Conservation (phyloP, 441 rosid genomes). For the Sinapis alba region DNA sequence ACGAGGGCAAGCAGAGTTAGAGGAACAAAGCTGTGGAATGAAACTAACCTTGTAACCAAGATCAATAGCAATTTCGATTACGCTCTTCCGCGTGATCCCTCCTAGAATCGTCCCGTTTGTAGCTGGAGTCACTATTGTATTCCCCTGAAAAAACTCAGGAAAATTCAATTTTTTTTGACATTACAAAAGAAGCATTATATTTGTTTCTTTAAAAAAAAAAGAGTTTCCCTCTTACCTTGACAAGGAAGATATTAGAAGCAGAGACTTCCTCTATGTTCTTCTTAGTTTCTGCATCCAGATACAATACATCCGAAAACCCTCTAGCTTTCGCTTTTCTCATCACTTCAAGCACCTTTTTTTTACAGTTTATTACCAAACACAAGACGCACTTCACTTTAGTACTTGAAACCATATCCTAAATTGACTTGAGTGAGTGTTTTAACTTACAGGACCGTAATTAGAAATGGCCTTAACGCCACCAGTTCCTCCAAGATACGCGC, state of each 20-base stretch:
- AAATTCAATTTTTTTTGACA: constrained; percentile 18
- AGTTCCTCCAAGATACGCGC: constrained; percentile 73
- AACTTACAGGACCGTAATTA: constrained; percentile 73
- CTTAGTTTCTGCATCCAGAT: constrained; percentile 64
- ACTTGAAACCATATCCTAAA: neutral
- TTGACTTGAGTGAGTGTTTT: neutral
- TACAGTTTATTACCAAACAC: constrained; percentile 10
- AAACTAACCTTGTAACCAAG: constrained; percentile 61
- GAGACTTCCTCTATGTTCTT: constrained; percentile 83
- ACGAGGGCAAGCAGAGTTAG: neutral
- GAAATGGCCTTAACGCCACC: constrained; percentile 79
- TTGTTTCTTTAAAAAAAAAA: neutral
- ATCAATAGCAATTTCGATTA: constrained; percentile 72
- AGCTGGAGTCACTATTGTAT: constrained; percentile 67
- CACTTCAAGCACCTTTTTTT: constrained; percentile 59
- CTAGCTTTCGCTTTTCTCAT: constrained; percentile 64
- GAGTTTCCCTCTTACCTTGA: constrained; percentile 48
- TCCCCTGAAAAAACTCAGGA: constrained; percentile 47
- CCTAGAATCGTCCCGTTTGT: constrained; percentile 68
- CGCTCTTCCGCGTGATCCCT: constrained; percentile 75
- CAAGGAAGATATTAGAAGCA: constrained; percentile 74
- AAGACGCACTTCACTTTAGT: neutral
- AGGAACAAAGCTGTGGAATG: neutral
- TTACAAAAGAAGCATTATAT: neutral
- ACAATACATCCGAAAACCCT: constrained; percentile 85